Evolutionary conservation across 108 stramenopile species (phyloP).

Genomic region (Discostella stelligeroides): DNA sequence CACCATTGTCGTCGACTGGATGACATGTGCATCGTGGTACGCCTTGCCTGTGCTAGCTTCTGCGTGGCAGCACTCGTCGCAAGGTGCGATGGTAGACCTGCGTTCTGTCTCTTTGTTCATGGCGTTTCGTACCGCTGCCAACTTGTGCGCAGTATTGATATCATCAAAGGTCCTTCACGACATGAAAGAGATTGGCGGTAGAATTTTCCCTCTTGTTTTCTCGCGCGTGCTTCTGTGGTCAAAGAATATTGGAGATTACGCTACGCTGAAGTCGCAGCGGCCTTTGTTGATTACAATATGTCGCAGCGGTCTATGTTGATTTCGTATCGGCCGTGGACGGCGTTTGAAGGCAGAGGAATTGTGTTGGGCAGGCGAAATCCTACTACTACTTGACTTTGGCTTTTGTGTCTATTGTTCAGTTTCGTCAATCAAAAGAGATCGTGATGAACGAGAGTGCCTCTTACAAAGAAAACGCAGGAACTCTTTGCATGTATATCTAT

Average conservation of each 20-base stretch:
- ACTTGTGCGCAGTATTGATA: slow-evolving; percentile 32
- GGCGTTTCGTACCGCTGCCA: slow-evolving; percentile 24
- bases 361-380: slow-evolving; percentile 29
- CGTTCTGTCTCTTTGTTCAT: slow-evolving; percentile 27
- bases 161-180: slow-evolving; percentile 45
- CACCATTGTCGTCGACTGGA: slow-evolving; percentile 53
- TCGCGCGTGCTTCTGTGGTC: slow-evolving; percentile 26
- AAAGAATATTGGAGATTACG: slow-evolving; percentile 38
- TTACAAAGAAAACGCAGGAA: no score
- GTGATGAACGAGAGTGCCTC: no score
- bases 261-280: no score
- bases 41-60: slow-evolving; percentile 22
- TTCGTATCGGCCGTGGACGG: no score
- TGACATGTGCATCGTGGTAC: slow-evolving; percentile 66
- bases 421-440: no score
- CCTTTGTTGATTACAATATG: no score
- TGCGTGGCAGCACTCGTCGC: slow-evolving; percentile 9
- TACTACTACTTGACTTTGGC: no score
- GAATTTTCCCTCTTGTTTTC: slow-evolving; percentile 35
- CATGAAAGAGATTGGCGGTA: slow-evolving; percentile 37
- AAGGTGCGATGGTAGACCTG: slow-evolving; percentile 6
- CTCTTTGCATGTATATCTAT: no score
- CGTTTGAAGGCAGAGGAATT: slow-evolving; percentile 47
- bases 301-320: no score
- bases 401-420: no score